phyloP scores from a whole-genome alignment of 2,329 filamentous ascomycete genomes.

The Fusarium illudens region DNA sequence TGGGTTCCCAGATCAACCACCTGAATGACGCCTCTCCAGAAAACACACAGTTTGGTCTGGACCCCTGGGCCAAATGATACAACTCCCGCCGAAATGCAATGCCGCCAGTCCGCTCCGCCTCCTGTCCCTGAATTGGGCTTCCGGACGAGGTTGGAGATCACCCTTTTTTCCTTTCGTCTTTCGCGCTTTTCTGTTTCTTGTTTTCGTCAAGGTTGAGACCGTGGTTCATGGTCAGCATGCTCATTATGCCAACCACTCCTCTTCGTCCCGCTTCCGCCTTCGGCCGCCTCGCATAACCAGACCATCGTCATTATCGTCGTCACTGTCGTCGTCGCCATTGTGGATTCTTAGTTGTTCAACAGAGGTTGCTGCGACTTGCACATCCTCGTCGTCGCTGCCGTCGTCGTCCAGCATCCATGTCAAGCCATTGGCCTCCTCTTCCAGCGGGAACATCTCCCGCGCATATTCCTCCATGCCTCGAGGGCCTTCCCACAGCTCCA shows the following conservation, averaged over 20 bases:
- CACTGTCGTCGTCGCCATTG: conserved; percentile 54
- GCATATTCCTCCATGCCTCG: conserved; percentile 94
- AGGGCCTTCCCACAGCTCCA: conserved; percentile 90
- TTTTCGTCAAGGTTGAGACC: conserved; percentile 14
- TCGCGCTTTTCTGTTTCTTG: conserved; percentile 21
- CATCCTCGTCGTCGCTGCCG: conserved; percentile 51
- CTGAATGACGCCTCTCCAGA: conserved; percentile 38
- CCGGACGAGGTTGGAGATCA: conserved; percentile 11
- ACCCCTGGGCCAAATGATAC: conserved; percentile 26
- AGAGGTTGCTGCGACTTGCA: conserved; percentile 46
- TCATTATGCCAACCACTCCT: conserved; percentile 65
- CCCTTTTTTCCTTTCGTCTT: conserved; percentile 24
- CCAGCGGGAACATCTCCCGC: conserved; percentile 89
- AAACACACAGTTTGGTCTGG: conserved; percentile 20
- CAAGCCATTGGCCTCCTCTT: conserved; percentile 92
- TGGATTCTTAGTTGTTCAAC: conserved; percentile 53
- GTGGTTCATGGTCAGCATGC: not conserved
- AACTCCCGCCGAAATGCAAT: conserved; percentile 45
- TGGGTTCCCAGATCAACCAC: conserved; percentile 37
- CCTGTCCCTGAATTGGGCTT: conserved; percentile 23
- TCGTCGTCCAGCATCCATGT: conserved; percentile 84
- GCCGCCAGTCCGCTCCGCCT: conserved; percentile 30
- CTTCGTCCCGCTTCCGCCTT: conserved; percentile 62
- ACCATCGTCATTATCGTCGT: conserved; percentile 66
- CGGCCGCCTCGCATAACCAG: conserved; percentile 61